phyloP scores from a whole-genome alignment of 768 basidiomycete species.

The Pluteus cervinus region DNA sequence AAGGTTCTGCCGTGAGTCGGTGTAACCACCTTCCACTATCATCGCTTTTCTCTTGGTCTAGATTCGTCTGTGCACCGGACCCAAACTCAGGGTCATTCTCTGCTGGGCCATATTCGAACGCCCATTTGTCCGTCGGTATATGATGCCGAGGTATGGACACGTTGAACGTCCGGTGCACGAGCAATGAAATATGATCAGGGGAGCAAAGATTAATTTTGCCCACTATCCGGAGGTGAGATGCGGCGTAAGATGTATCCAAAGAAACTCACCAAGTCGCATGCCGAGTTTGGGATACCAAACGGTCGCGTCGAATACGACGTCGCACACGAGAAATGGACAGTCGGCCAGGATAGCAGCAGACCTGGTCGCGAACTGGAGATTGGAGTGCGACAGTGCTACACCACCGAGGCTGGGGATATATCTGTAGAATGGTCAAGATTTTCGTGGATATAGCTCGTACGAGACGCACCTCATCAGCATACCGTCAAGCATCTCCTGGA shows the following conservation, averaged over 20 bases:
- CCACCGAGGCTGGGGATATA: conserved; percentile 85
- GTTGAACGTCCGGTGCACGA: conserved; percentile 90
- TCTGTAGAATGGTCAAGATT: conserved; percentile 34
- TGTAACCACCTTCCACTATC: conserved; percentile 77
- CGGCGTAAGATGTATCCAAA: conserved; percentile 4
- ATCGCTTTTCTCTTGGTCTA: conserved; percentile 26
- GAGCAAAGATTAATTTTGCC: conserved; percentile 88
- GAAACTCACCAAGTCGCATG: conserved; percentile 64
- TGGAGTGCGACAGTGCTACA: conserved; percentile 83
- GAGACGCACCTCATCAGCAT: conserved; percentile 85
- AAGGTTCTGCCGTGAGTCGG: conserved; percentile 54
- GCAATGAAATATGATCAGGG: conserved; percentile 87
- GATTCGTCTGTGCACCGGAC: conserved; percentile 21
- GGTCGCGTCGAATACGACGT: conserved; percentile 74
- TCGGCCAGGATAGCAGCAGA: conserved; percentile 70
- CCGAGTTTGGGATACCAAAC: conserved; percentile 86
- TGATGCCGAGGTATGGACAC: conserved; percentile 91
- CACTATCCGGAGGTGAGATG: conserved; percentile 32
- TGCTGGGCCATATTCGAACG: conserved; percentile 80
- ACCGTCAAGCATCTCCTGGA: conserved; percentile 86
- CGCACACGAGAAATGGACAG: conserved; percentile 78
- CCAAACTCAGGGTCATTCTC: conserved; percentile 77
- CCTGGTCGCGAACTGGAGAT: conserved; percentile 57
- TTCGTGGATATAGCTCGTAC: not conserved
- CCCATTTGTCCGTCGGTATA: conserved; percentile 75